Percentiles rank a stretch among this genome's conserved stretches.
Evolutionary conservation across 2,329 filamentous ascomycete species (phyloP).

Genomic region (Keithomyces neogunnii): DNA sequence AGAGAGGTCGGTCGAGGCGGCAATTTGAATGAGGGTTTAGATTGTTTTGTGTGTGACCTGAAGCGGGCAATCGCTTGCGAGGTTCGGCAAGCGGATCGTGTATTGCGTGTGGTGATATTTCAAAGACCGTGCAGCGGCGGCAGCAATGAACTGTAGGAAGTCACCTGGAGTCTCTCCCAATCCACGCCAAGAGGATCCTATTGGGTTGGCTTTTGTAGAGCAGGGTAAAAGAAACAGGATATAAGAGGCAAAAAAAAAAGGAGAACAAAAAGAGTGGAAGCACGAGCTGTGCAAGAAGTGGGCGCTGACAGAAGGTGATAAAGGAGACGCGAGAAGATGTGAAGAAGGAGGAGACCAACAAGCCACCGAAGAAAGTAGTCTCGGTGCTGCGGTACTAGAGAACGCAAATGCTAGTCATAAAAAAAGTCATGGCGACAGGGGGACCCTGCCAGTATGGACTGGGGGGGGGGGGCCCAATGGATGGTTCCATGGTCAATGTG

Average conservation of each 20-base stretch:
- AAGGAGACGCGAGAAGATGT: background rate
- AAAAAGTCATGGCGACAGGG: no score
- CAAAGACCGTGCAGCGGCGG: background rate
- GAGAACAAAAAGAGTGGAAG: background rate
- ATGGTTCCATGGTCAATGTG: no score
- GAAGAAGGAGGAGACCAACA: background rate
- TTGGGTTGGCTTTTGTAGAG: background rate
- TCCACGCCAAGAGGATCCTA: background rate
- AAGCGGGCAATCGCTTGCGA: background rate
- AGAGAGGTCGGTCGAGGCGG: background rate
- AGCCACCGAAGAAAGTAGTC: background rate
- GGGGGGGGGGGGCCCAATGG: no score
- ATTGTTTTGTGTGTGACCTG: background rate
- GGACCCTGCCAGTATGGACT: no score
- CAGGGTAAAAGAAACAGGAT: background rate
- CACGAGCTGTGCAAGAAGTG: background rate
- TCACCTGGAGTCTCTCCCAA: conserved; percentile 5
- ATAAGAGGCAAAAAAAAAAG: no score
- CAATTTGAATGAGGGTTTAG: background rate
- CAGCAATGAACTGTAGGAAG: background rate
- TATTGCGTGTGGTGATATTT: background rate
- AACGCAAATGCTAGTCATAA: no score
- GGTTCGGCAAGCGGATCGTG: background rate
- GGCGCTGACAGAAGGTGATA: background rate
- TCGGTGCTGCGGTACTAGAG: no score